Evolutionary conservation across 1,139 yeast species (phyloP), one percentile per base, ranked within the genome.

Genomic region (Torulaspora pretoriensis): DNA sequence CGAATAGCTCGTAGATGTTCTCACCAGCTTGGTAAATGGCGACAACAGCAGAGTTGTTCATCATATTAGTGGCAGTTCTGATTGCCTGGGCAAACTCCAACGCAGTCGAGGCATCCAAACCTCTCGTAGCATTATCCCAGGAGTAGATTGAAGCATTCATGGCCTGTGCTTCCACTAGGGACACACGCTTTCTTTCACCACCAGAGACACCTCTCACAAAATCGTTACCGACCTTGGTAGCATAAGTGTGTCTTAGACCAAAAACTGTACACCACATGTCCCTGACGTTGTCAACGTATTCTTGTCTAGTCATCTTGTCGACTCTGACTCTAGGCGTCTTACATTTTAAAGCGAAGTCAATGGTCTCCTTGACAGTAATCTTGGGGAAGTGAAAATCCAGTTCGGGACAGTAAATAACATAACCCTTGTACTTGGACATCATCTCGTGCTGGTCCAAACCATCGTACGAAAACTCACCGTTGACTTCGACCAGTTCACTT

Each of bases 71-170:
- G 14, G 80, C 72, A 1, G 81, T 73, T 61, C 83, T 76, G 35
- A 81, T 71, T 42, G 84, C 83, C 59, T 73, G 76, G 16, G 78
- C 71, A 58, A 75, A 81, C 57, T 81, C 87, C 54, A 81, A 71
- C 22, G 88, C 88, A 16, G 88, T 81, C 7, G 86, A 78, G 17
- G 88, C 81, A 68, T 81, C 88, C 49, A 81, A 70, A 60, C 88
- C 88, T 65, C 87, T 72, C n/a, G 88, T 81, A n/a, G 87, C 81
- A 57, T 81, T 81, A 69, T 81, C 89, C 84, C 85, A 82, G 60
- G 82, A 77, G 56, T 79, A 79, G 38, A 81, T 65, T 13, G 77
- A 68, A 17, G 79, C 83, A 42, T 76, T 68, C 62, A 78, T 72
- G 14, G 81, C 78, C 55, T 77, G 67, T 6, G 83, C 83, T 64